Base-by-base conservation (phyloP, 768 basidiomycete species). In the Lentinula sp. region DNA sequence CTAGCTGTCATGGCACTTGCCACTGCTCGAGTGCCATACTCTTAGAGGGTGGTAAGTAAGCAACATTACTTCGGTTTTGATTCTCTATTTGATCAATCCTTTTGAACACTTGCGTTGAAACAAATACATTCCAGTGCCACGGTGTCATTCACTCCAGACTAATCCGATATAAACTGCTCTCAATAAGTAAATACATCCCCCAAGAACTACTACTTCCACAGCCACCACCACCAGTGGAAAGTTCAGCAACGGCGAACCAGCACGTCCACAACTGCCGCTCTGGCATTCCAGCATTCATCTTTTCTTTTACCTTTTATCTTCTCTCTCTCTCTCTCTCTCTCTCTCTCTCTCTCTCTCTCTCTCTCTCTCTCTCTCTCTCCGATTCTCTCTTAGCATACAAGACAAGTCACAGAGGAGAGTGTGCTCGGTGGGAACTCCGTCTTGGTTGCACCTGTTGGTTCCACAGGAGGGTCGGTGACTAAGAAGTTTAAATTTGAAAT, bases 181-280 rank as follows among this genome's bases (percentile, higher is more conserved):
- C 82, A 21, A 21, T 21, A 21, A 21, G 21, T 21, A 21, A 83
- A 68, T 83, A 82, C 64, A 65, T 81, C 23, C 81, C 82, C 9
- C 21, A 21, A 77, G 74, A 31, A 63, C 69, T 16, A 68, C 68
- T 21, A 56, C 66, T 40, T 62, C 65, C 32, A 53, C 63, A 21
- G 37, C 35, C 62, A 59, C 64, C 18, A 59, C 75, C n/a, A 70
- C 74, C 2, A 64, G 70, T 2, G 63, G 67, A 21, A 8, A 70
- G 70, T 21, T 65, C 71, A 39, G 70, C 71, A 28, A 56, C 60
- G 9, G 67, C 69, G 18, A 21, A 61, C 75, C 5, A 68, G 73
- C 1, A 69, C 72, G 11, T 64, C 71, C 1, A 67, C 72, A 10
- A 74, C 76, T 40, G 69, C 79, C 34, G 64, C 71, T 21, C 21